Percentiles rank a stretch among this genome's conserved stretches.
These are phyloP conservation scores for Sutorius australiensis DNA, from an alignment of 768 basidiomycete genomes.

Conservation along the genomic window DNA sequence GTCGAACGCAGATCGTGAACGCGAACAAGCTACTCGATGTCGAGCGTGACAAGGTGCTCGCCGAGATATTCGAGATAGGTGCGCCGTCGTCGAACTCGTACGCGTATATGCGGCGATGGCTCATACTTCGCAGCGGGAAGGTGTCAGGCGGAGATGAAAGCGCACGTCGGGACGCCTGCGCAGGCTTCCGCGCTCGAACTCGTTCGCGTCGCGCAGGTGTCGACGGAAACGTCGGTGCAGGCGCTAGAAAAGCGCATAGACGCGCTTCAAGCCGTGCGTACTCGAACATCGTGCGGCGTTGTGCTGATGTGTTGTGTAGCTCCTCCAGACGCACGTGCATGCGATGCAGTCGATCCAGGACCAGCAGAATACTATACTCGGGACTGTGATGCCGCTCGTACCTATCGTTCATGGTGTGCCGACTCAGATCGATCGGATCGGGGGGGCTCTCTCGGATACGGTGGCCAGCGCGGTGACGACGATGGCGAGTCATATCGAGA, in stretches of 20 bases:
- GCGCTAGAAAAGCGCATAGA: constrained; percentile 54
- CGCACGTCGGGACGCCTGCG: constrained; percentile 52
- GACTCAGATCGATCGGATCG: constrained; percentile 42
- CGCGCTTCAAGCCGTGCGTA: constrained; percentile 47
- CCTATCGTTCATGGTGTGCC: constrained; percentile 60
- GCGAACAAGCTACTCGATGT: constrained; percentile 56
- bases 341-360: constrained; percentile 54
- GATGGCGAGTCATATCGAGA: constrained; percentile 14
- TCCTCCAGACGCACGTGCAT: constrained; percentile 52
- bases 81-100: not conserved
- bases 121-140: constrained; percentile 48
- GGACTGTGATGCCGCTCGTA: constrained; percentile 54
- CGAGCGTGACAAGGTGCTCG: constrained; percentile 52
- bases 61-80: constrained; percentile 39
- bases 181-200: constrained; percentile 42
- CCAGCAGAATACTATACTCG: constrained; percentile 31
- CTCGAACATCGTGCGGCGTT: not conserved
- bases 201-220: constrained; percentile 39
- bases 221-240: constrained; percentile 37
- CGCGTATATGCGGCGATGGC: not conserved
- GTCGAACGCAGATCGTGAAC: constrained; percentile 49
- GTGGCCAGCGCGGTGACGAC: constrained; percentile 17
- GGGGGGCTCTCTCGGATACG: constrained; percentile 14
- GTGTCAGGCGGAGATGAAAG: constrained; percentile 58
- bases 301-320: constrained; percentile 31